Conservation (phyloP, 495 filamentous ascomycete species). For the Beverwykella pulmonaria region DNA sequence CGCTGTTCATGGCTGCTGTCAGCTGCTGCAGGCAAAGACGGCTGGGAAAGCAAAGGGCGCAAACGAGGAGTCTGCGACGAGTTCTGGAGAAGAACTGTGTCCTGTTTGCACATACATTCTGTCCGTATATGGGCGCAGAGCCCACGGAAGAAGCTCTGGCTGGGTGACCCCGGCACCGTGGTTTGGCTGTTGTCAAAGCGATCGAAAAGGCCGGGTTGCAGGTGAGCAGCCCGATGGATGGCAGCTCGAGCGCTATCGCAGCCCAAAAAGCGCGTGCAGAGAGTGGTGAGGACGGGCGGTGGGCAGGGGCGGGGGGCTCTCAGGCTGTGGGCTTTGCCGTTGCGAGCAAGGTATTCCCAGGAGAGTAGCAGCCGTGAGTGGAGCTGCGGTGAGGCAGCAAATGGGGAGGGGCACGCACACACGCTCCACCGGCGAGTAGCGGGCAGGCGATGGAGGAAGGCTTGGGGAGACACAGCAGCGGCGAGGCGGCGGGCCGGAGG, state of each 20-base stretch:
- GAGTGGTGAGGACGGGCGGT: background rate
- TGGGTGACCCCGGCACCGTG: background rate
- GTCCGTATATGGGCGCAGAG: slow-evolving; percentile 4
- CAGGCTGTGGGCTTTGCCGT: slow-evolving; percentile 19
- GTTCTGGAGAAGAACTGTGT: slow-evolving; percentile 27
- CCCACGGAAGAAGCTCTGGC: background rate
- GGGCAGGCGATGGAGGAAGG: background rate
- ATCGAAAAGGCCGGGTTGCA: too few species aligned
- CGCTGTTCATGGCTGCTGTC: slow-evolving; percentile 33
- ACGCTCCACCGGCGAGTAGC: background rate
- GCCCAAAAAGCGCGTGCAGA: background rate
- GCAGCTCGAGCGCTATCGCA: background rate
- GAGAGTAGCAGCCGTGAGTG: background rate
- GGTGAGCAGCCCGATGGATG: slow-evolving; percentile 6
- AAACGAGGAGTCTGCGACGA: slow-evolving; percentile 28
- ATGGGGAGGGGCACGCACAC: background rate
- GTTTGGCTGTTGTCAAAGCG: background rate
- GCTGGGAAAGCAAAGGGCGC: slow-evolving; percentile 11
- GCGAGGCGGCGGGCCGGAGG: background rate
- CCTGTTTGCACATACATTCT: slow-evolving; percentile 32
- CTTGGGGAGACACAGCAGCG: background rate
- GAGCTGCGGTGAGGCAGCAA: slow-evolving; percentile 11
- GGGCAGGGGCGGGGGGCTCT: background rate
- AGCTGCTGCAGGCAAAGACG: slow-evolving; percentile 12
- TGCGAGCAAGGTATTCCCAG: slow-evolving; percentile 3